Evolutionary conservation across 257 asterid species (phyloP), one percentile per base, ranked within the genome.

Genomic region (Misopates orontium): DNA sequence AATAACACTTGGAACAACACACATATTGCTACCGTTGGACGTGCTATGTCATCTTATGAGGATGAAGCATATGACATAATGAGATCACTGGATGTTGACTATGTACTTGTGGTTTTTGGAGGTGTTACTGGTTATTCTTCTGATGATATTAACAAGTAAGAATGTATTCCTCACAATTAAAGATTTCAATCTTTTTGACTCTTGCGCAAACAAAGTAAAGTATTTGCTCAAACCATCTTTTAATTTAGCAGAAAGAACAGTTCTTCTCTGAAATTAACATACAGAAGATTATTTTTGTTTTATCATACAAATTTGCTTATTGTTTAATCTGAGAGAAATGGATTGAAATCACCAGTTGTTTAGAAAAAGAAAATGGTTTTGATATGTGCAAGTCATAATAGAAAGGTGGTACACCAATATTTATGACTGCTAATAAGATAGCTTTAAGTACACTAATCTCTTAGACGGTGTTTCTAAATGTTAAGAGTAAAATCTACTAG

Each of bases 1-100:
- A 94, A 93, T 79, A 93, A 94, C 86, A 94, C 99, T 42, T 94
- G 99, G 99, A 94, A 94, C 72, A 94, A 94, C 81, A 94, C 99
- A 23, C 99, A 94, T 71, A 94, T 94, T 66, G 99, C 99, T 64
- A 94, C 99, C 10, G 99, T 94, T 57, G 99, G 99, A 49, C 96
- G 99, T 73, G 99, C 99, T 14, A 94, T 94, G 99, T 85, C 99
- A 36, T 94, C 99, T 56, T 84, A 94, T 71, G 99, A 93, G 73
- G 92, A 85, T 56, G 99, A 94, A 80, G 99, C 99, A 12, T 90
- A 90, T 74, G 99, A 90, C 60, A 94, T 94, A 74, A 94, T 94
- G 96, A 81, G 87, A 77, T 90, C 99, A 24, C 82, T 94, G 66
- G 99, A 93, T 75, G 99, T 93, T 66, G 87, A 86, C 71, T 93